Evolutionary conservation across 140 eudicot genomes (phyloP).

Genomic region (Senecio squalidus): DNA sequence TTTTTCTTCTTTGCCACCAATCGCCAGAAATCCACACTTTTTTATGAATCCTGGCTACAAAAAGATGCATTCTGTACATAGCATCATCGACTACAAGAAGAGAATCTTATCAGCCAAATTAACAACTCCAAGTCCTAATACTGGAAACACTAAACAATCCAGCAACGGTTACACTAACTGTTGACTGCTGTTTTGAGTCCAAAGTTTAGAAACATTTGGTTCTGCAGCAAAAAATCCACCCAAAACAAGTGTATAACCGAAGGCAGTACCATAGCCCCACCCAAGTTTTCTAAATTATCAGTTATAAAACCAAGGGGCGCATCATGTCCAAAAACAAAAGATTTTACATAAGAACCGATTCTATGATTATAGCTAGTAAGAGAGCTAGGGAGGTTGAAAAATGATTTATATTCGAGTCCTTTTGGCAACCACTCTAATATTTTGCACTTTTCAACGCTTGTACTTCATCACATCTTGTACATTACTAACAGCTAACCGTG

Average conservation of each 20-base stretch:
- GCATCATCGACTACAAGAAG: slow-evolving; percentile 37
- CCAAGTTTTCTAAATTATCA: slow-evolving; percentile 41
- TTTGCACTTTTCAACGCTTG: slow-evolving; percentile 20
- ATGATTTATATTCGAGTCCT: slow-evolving; percentile 43
- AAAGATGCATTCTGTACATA: slow-evolving; percentile 47
- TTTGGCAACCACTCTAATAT: slow-evolving; percentile 41
- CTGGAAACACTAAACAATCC: slow-evolving; percentile 52
- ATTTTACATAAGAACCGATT: slow-evolving; percentile 27
- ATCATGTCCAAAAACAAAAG: slow-evolving; percentile 43
- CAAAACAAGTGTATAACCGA: slow-evolving; percentile 54
- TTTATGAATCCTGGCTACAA: slow-evolving; percentile 17
- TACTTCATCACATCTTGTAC: slow-evolving; percentile 16
- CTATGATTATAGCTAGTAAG: slow-evolving; percentile 40
- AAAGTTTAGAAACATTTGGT: slow-evolving; percentile 35
- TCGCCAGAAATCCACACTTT: background rate
- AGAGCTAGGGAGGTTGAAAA: slow-evolving; percentile 53
- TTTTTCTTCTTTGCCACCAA: slow-evolving; percentile 7
- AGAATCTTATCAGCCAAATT: slow-evolving; percentile 40
- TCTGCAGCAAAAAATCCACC: slow-evolving; percentile 73
- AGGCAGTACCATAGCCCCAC: slow-evolving; percentile 58
- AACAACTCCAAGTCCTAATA: slow-evolving; percentile 44
- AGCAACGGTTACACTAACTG: slow-evolving; percentile 46
- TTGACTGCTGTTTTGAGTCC: slow-evolving; percentile 47
- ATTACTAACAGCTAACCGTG: slow-evolving; percentile 10
- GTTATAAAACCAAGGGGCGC: slow-evolving; percentile 42